Evolutionary conservation across 1,139 yeast genomes (phyloP).

Genomic region (Debaryomyces coudertii): DNA sequence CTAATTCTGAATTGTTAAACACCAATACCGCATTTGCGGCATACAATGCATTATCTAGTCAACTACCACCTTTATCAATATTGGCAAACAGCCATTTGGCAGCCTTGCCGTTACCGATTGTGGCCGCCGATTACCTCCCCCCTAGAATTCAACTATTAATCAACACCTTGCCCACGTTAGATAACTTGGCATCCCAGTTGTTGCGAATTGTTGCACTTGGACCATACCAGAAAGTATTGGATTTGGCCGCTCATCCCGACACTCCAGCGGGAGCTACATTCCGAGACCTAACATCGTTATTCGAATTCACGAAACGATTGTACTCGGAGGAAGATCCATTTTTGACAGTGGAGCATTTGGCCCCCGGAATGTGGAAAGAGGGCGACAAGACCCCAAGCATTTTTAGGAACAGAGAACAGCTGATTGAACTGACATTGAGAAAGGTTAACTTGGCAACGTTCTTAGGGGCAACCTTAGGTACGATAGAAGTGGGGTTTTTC

Average conservation of each 20-base stretch:
- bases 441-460: constrained; percentile 89
- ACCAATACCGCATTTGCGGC: constrained; percentile 48
- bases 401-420: constrained; percentile 62
- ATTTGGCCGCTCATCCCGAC: constrained; percentile 72
- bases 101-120: constrained; percentile 58
- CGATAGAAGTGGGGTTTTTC: constrained; percentile 84
- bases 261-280: constrained; percentile 76
- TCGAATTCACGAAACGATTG: constrained; percentile 69
- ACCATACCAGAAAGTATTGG: constrained; percentile 73
- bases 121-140: constrained; percentile 59
- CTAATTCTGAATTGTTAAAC: constrained; percentile 47
- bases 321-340: constrained; percentile 72
- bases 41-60: constrained; percentile 45
- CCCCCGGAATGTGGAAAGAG: constrained; percentile 69
- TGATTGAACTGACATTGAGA: constrained; percentile 70
- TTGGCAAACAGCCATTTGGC: constrained; percentile 57
- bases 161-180: constrained; percentile 71
- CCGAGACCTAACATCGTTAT: constrained; percentile 69
- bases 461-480: constrained; percentile 79
- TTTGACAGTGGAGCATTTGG: constrained; percentile 59
- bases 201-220: constrained; percentile 68
- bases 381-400: constrained; percentile 62
- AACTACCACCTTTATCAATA: constrained; percentile 41
- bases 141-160: constrained; percentile 63
- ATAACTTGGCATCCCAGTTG: constrained; percentile 74